Evolutionary conservation across 257 asterid species (phyloP).

Genomic region (Nicotiana sylvestris): DNA sequence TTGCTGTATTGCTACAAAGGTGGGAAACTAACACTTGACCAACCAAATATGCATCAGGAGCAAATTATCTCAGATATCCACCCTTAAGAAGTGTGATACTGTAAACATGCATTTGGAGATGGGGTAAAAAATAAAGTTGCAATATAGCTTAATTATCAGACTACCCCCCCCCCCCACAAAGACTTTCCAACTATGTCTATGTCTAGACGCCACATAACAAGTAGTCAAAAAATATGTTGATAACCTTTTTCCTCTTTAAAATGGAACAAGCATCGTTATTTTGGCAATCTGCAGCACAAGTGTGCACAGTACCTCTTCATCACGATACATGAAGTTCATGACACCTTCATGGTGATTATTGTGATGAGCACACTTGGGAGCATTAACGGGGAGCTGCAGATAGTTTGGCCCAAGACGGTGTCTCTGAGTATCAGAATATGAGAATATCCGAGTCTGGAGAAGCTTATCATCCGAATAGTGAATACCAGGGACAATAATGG

Average conservation of each 20-base stretch:
- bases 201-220: too few relatives aligned
- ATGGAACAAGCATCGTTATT: not conserved
- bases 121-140: not conserved
- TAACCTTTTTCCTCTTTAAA: too few relatives aligned
- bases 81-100: too few relatives aligned
- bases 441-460: slow-evolving; percentile 18
- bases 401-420: slow-evolving; percentile 22
- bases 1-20: too few relatives aligned
- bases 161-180: too few relatives aligned
- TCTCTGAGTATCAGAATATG: slow-evolving; percentile 16
- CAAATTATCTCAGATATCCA: too few relatives aligned
- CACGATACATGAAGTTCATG: slow-evolving; percentile 21
- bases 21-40: too few relatives aligned
- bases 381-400: slow-evolving; percentile 16
- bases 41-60: too few relatives aligned
- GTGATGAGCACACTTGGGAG: slow-evolving; percentile 19
- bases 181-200: too few relatives aligned
- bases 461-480: slow-evolving; percentile 14
- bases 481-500: slow-evolving; percentile 15
- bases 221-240: too few relatives aligned
- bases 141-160: too few relatives aligned
- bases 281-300: not conserved
- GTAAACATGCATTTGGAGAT: too few relatives aligned
- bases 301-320: slow-evolving; percentile 14
- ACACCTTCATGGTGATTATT: slow-evolving; percentile 16